Base-by-base conservation (phyloP, 768 basidiomycete species). In the Tulasnella sp. region DNA sequence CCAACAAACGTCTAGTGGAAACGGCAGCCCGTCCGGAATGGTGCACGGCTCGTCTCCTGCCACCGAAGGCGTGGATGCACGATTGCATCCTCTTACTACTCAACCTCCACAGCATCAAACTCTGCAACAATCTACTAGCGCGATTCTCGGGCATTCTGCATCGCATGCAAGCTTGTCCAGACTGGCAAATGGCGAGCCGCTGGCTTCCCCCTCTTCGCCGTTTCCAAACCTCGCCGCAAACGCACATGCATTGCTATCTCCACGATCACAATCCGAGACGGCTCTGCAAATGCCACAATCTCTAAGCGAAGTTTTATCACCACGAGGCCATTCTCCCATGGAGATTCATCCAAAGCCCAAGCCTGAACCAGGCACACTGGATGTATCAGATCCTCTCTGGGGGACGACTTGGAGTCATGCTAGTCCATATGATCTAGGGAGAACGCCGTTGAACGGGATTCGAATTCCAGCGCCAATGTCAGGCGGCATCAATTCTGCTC, bases 381-480 rank as follows among this genome's bases (percentile, higher is more conserved):
- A 62, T 44, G 29, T 62, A 11, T 29, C 60, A 9, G 62, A 62
- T 49, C 49, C 60, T 15, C 34, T 38, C 48, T 49, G 55, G 48
- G 62, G 62, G n/a, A 48, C 60, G 5, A 27, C 27, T 21, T 62
- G 62, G 62, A 42, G 53, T 34, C 50, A 60, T 53, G 25, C 62
- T n/a, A 61, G 62, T 53, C 62, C 62, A 21, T 62, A 62, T 42
- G 62, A 62, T 29, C 29, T 62, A 21, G 61, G 61, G 12, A 48
- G 61, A 29, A 29, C 24, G 17, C 31, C 60, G 21, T 29, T 56
- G 24, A 19, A 17, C 17, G 42, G 54, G 50, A 12, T 56, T 27
- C 7, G 31, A 2, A 62, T 50, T 31, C 50, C 50, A 24, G 44
- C 11, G 27, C 53, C 53, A 27, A 27, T 19, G 41, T 12, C 41